Conservation (phyloP, 129 eudicot species). For the Apium graveolens region DNA sequence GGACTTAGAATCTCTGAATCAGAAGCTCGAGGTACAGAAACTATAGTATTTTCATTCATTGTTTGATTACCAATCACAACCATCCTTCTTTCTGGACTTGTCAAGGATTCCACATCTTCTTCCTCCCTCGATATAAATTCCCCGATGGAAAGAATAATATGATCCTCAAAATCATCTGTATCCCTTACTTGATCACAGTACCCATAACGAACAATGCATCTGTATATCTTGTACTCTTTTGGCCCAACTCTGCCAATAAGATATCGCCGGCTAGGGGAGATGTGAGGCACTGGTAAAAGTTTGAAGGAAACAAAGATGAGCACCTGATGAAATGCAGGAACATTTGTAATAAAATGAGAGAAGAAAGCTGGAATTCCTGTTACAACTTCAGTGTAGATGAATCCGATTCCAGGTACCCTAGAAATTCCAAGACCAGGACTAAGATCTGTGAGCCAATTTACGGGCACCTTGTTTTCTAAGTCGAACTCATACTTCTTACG, state of each 20-base stretch:
- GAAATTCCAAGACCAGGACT: slow-evolving; percentile 62
- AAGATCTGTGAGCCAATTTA: slow-evolving; percentile 70
- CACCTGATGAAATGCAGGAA: slow-evolving; percentile 84
- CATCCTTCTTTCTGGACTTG: slow-evolving; percentile 34
- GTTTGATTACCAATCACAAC: slow-evolving; percentile 30
- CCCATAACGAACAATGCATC: slow-evolving; percentile 82
- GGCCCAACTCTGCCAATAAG: slow-evolving; percentile 88
- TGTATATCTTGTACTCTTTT: slow-evolving; percentile 44
- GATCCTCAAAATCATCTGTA: slow-evolving; percentile 64
- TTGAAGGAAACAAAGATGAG: slow-evolving; percentile 73
- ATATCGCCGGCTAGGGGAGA: slow-evolving; percentile 50
- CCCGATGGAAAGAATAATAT: slow-evolving; percentile 41
- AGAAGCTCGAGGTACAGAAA: slow-evolving; percentile 23
- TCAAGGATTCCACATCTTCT: slow-evolving; percentile 30
- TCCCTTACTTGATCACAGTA: slow-evolving; percentile 64
- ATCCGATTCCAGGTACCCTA: slow-evolving; percentile 76
- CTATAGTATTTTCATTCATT: slow-evolving; percentile 26
- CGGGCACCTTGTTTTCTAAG: slow-evolving; percentile 67
- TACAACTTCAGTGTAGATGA: slow-evolving; percentile 67
- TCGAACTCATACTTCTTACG: slow-evolving; percentile 68
- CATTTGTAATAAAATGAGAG: slow-evolving; percentile 65
- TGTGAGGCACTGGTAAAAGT: slow-evolving; percentile 59
- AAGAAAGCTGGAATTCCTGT: slow-evolving; percentile 88
- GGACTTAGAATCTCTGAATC: slow-evolving; percentile 14
- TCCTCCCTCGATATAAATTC: slow-evolving; percentile 43